Evolutionary conservation across 148 eudicot species (phyloP).

Genomic region (Agrostemma githago): DNA sequence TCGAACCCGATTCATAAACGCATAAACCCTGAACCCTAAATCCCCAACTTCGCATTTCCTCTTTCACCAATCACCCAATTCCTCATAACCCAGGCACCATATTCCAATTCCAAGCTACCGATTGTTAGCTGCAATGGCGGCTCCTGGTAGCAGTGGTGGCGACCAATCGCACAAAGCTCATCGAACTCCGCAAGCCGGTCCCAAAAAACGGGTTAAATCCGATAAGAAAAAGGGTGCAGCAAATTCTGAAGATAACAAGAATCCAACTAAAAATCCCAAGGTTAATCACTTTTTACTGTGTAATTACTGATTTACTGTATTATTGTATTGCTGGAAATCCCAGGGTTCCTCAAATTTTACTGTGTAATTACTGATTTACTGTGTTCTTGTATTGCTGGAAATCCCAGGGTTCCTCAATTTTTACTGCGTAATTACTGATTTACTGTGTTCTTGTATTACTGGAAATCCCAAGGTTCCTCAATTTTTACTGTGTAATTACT

Average conservation of each 20-base stretch:
- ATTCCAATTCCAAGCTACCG: neutral
- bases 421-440: neutral
- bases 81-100: neutral
- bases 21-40: neutral
- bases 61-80: neutral
- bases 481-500: neutral
- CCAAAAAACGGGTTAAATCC: constrained; percentile 36
- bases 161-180: constrained; percentile 59
- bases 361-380: neutral
- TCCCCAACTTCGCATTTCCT: neutral
- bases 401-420: no score
- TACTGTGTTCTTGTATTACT: neutral
- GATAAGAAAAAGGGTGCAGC: constrained; percentile 34
- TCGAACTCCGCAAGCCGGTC: constrained; percentile 55
- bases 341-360: no score
- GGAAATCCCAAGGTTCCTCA: constrained; percentile 64
- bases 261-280: constrained; percentile 65
- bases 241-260: constrained; percentile 22
- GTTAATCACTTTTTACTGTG: constrained; percentile 22
- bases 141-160: constrained; percentile 29
- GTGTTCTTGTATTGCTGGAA: no score
- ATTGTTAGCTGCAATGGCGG: constrained; percentile 29
- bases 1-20: neutral
- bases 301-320: neutral
- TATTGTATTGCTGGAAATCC: neutral